These are phyloP conservation scores for Iodosphaeria phyllophila DNA, from an alignment of 2,329 filamentous ascomycete genomes.

Conservation along the genomic window DNA sequence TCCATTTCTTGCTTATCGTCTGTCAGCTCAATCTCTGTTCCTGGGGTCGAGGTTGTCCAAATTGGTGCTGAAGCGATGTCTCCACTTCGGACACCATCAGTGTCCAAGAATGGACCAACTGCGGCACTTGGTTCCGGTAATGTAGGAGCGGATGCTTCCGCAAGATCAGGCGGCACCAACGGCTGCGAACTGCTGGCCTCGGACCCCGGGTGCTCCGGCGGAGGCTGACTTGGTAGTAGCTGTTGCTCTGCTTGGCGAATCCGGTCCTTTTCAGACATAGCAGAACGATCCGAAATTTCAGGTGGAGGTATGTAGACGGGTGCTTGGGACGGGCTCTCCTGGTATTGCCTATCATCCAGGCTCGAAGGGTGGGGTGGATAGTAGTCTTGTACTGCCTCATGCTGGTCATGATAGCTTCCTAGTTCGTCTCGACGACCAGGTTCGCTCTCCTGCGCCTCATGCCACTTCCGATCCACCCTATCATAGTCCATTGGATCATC, in stretches of 20 bases:
- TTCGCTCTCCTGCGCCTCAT: slow-evolving; percentile 12
- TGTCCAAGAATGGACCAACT: slow-evolving; percentile 7
- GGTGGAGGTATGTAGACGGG: slow-evolving; percentile 40
- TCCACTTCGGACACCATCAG: no score
- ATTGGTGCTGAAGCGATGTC: slow-evolving; percentile 28
- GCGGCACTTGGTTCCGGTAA: no score
- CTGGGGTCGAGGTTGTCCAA: slow-evolving; percentile 21
- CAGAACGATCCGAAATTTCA: slow-evolving; percentile 37
- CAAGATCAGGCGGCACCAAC: no score
- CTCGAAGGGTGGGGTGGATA: no score
- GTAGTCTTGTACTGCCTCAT: slow-evolving; percentile 9
- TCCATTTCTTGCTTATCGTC: slow-evolving; percentile 61
- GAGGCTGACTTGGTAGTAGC: slow-evolving; percentile 65
- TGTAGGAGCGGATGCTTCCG: no score
- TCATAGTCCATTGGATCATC: slow-evolving; percentile 5
- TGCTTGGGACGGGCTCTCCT: slow-evolving; percentile 14
- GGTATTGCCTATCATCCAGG: no score
- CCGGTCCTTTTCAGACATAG: slow-evolving; percentile 65
- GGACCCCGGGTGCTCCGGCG: no score
- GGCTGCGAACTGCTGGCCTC: no score
- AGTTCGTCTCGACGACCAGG: no score
- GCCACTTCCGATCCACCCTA: slow-evolving; percentile 12
- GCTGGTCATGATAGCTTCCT: slow-evolving; percentile 9
- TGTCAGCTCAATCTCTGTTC: slow-evolving; percentile 13
- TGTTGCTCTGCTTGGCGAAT: slow-evolving; percentile 59